Conservation (phyloP, 495 filamentous ascomycete genomes). For the Annulohypoxylon maeteangense region DNA sequence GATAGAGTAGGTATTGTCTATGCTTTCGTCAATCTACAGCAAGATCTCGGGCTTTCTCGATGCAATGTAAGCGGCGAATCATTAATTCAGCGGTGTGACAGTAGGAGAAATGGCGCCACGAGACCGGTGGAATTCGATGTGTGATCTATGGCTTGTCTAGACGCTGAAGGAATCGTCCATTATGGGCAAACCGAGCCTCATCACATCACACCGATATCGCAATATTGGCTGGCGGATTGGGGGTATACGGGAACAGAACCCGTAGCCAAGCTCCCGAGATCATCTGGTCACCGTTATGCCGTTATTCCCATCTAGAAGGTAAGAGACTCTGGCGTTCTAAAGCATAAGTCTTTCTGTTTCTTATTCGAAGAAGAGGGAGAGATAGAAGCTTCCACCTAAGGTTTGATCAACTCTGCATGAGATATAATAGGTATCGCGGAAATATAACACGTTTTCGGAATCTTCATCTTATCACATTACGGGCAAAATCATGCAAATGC, state of each 20-base stretch:
- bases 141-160: constrained; percentile 13
- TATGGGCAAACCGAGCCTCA: constrained; percentile 18
- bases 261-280: not conserved
- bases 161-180: not conserved
- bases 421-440: not conserved
- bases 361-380: not conserved
- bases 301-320: not conserved
- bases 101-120: constrained; percentile 4
- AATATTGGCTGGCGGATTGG: not conserved
- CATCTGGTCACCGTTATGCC: not conserved
- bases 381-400: not conserved
- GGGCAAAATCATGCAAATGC: constrained; percentile 14
- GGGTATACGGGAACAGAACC: not conserved
- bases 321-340: not conserved
- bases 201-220: constrained; percentile 37
- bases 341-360: constrained; percentile 8
- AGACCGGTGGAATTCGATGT: not conserved
- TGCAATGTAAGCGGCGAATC: constrained; percentile 12
- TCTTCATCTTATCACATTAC: constrained; percentile 20
- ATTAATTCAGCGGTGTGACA: constrained; percentile 22
- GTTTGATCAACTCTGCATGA: constrained; percentile 18
- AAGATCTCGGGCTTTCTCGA: constrained; percentile 10
- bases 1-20: constrained; percentile 1
- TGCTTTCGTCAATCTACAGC: constrained; percentile 5
- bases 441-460: constrained; percentile 22